These are phyloP conservation scores for Neurospora hispaniola DNA, from an alignment of 495 filamentous ascomycete species.

Conservation along the genomic window DNA sequence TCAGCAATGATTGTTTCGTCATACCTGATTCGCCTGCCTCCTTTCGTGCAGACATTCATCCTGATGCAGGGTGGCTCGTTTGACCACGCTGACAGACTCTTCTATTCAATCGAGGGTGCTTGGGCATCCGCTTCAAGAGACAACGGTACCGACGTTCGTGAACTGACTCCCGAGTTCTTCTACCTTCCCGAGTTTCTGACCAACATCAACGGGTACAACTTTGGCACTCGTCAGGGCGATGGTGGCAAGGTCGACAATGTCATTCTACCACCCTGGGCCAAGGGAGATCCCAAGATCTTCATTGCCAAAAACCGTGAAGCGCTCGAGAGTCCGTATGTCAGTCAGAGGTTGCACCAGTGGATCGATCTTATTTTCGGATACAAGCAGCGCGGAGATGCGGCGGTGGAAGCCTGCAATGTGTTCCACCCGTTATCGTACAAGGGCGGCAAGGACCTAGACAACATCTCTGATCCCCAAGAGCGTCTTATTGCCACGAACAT, in stretches of 20 bases:
- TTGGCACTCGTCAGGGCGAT: constrained; percentile 72
- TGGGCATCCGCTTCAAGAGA: constrained; percentile 85
- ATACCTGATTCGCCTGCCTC: constrained; percentile 88
- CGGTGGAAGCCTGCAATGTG: constrained; percentile 83
- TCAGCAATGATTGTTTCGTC: constrained; percentile 98
- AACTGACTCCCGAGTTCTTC: constrained; percentile 94
- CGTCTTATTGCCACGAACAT: constrained; percentile 80
- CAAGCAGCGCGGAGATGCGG: constrained; percentile 91
- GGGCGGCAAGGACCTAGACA: constrained; percentile 84
- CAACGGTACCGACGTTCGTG: constrained; percentile 87
- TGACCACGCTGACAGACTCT: constrained; percentile 89
- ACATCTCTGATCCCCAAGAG: constrained; percentile 79
- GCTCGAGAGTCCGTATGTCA: constrained; percentile 88
- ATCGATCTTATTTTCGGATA: constrained; percentile 92
- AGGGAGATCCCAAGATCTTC: constrained; percentile 92
- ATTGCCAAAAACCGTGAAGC: constrained; percentile 90
- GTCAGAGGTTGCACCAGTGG: constrained; percentile 82
- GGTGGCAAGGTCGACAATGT: constrained; percentile 75
- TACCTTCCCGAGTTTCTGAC: constrained; percentile 87
- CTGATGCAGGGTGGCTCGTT: constrained; percentile 94
- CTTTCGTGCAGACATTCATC: constrained; percentile 94
- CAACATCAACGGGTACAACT: constrained; percentile 89
- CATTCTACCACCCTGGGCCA: constrained; percentile 85
- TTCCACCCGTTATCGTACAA: constrained; percentile 94
- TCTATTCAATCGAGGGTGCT: constrained; percentile 84